These are phyloP conservation scores for Xylariaceae sp. DNA, from an alignment of 2,329 filamentous ascomycete genomes.

Conservation along the genomic window DNA sequence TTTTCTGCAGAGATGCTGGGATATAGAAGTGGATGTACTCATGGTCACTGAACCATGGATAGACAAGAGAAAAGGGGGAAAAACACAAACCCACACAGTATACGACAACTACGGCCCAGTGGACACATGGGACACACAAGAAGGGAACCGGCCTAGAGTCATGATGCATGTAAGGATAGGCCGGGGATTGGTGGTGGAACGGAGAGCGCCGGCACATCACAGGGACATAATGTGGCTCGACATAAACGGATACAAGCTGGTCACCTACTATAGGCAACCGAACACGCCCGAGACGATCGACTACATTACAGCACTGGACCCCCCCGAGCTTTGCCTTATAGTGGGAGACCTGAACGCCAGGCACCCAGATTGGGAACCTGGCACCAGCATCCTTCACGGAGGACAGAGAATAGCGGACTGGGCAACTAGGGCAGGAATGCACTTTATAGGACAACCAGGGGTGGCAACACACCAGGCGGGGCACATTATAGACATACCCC, in stretches of 20 bases:
- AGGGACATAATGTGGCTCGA: background rate
- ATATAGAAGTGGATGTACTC: background rate
- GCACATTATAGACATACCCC: background rate
- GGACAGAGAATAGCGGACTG: background rate
- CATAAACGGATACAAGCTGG: constrained; percentile 2
- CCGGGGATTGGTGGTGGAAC: too few relatives aligned
- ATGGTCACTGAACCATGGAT: constrained; percentile 1
- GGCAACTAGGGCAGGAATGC: background rate
- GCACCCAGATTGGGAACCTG: constrained; percentile 1
- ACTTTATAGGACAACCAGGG: constrained; percentile 1
- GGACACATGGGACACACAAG: constrained; percentile 3
- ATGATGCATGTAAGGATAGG: constrained; percentile 2
- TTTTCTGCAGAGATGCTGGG: constrained; percentile 4
- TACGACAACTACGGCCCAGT: background rate
- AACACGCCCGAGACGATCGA: background rate
- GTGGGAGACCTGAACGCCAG: constrained; percentile 1
- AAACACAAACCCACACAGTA: constrained; percentile 1
- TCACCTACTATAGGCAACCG: constrained; percentile 3
- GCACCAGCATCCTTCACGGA: background rate
- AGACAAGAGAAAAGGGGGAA: background rate
- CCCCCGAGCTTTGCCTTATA: background rate
- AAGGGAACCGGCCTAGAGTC: constrained; percentile 1
- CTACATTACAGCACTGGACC: constrained; percentile 1
- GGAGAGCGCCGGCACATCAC: background rate
- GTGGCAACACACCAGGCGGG: background rate